Percentiles rank a stretch among this genome's conserved stretches.
Evolutionary conservation across 495 filamentous ascomycete genomes (phyloP).

Genomic region (Hypoxylon crocopeplum): DNA sequence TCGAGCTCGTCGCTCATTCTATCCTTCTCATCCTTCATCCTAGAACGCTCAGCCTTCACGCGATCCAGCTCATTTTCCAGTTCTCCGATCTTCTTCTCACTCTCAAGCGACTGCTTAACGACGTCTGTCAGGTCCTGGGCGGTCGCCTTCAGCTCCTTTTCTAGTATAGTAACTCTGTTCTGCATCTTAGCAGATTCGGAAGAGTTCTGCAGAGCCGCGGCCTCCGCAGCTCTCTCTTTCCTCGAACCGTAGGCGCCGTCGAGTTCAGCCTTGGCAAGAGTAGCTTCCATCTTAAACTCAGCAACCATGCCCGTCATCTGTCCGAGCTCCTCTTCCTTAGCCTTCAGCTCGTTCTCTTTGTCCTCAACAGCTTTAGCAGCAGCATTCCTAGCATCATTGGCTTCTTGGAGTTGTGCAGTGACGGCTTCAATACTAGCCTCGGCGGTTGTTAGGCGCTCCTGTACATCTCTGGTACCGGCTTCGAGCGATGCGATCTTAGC

Average conservation of each 20-base stretch:
- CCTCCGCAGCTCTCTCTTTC: slow-evolving; percentile 78
- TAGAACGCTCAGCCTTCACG: slow-evolving; percentile 37
- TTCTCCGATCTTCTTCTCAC: slow-evolving; percentile 87
- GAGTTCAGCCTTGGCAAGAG: slow-evolving; percentile 90
- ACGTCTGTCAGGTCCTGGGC: slow-evolving; percentile 86
- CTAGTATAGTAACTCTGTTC: slow-evolving; percentile 66
- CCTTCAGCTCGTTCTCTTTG: slow-evolving; percentile 53
- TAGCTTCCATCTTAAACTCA: slow-evolving; percentile 86
- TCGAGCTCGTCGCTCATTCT: slow-evolving; percentile 41
- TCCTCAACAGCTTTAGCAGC: slow-evolving; percentile 45
- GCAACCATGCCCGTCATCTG: slow-evolving; percentile 82
- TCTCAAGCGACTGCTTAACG: slow-evolving; percentile 82
- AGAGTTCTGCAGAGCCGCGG: slow-evolving; percentile 69
- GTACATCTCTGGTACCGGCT: slow-evolving; percentile 47
- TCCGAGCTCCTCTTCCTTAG: slow-evolving; percentile 70
- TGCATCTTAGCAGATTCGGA: slow-evolving; percentile 71
- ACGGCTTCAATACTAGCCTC: slow-evolving; percentile 45
- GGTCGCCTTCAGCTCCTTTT: slow-evolving; percentile 81
- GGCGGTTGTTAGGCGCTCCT: slow-evolving; percentile 43
- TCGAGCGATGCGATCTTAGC: slow-evolving; percentile 56
- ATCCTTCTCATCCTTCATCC: slow-evolving; percentile 47
- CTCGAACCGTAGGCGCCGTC: slow-evolving; percentile 89
- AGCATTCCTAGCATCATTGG: slow-evolving; percentile 43
- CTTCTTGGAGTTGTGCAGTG: slow-evolving; percentile 44
- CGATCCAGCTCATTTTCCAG: slow-evolving; percentile 62